Conservation (phyloP, 2,329 filamentous ascomycete genomes). For the Chaetomium strumarium region DNA sequence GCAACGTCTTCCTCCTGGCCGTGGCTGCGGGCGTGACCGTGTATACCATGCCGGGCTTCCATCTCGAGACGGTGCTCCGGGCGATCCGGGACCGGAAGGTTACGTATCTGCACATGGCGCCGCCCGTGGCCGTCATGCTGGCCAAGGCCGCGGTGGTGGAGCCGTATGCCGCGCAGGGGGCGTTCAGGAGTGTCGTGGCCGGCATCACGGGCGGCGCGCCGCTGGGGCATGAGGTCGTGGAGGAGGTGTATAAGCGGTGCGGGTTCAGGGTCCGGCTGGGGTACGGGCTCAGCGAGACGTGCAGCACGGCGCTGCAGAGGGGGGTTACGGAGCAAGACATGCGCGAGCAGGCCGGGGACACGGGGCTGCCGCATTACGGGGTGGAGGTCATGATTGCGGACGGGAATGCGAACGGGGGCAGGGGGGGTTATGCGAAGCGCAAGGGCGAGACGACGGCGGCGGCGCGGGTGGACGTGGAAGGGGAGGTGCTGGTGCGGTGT, state of each 20-base stretch:
- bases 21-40: conserved; percentile 48
- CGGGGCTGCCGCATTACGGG: conserved; percentile 59
- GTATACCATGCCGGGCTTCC: conserved; percentile 66
- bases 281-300: conserved; percentile 71
- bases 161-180: conserved; percentile 47
- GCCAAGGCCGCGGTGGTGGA: conserved; percentile 65
- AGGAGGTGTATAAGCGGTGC: conserved; percentile 54
- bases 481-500: conserved; percentile 60
- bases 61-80: conserved; percentile 58
- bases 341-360: conserved; percentile 50
- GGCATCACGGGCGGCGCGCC: conserved; percentile 61
- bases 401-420: too few relatives aligned
- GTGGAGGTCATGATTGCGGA: conserved; percentile 61
- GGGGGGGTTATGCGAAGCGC: conserved; percentile 30
- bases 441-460: conserved; percentile 29
- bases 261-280: conserved; percentile 52
- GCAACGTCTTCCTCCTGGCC: conserved; percentile 54
- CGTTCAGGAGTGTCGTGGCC: conserved; percentile 50
- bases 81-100: conserved; percentile 57
- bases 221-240: conserved; percentile 47
- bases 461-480: conserved; percentile 45
- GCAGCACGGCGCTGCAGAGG: conserved; percentile 57
- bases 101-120: conserved; percentile 59
- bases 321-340: conserved; percentile 45
- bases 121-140: conserved; percentile 63